Evolutionary conservation across 495 filamentous ascomycete species (phyloP).

Genomic region (Penicillium malachiteum): DNA sequence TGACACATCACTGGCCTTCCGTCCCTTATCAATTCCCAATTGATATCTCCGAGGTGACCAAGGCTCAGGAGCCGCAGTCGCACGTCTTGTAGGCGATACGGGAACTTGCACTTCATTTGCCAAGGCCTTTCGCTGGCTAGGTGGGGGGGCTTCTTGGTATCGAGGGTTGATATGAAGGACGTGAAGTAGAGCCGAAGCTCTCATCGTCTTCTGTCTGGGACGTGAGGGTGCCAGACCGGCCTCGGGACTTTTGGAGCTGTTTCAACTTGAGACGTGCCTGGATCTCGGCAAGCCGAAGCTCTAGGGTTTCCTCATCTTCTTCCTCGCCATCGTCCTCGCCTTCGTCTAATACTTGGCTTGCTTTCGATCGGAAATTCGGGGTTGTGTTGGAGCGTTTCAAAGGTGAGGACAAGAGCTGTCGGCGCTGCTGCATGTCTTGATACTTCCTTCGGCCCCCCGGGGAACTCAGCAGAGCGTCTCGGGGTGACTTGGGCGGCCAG

Average conservation of each 20-base stretch:
- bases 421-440: slow-evolving; percentile 60
- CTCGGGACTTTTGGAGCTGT: slow-evolving; percentile 65
- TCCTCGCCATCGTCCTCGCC: slow-evolving; percentile 51
- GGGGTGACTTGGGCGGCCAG: slow-evolving; percentile 88
- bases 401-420: slow-evolving; percentile 66
- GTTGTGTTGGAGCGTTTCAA: slow-evolving; percentile 49
- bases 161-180: slow-evolving; percentile 15
- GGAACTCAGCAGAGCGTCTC: slow-evolving; percentile 78
- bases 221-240: slow-evolving; percentile 30
- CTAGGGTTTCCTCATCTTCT: slow-evolving; percentile 86
- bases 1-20: slow-evolving; percentile 79
- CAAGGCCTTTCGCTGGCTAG: slow-evolving; percentile 12
- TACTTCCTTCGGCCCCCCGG: slow-evolving; percentile 73
- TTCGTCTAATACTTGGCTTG: slow-evolving; percentile 33
- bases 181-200: slow-evolving; percentile 20
- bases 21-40: slow-evolving; percentile 87
- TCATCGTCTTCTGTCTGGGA: slow-evolving; percentile 25
- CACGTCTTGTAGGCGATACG: slow-evolving; percentile 67
- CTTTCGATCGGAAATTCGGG: slow-evolving; percentile 37
- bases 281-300: slow-evolving; percentile 80
- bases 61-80: slow-evolving; percentile 47
- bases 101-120: slow-evolving; percentile 68
- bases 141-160: slow-evolving; percentile 27
- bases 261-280: slow-evolving; percentile 87
- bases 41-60: slow-evolving; percentile 76